Conservation (phyloP, 805 yeast species). For the Wickerhamiella vanderwaltii region DNA sequence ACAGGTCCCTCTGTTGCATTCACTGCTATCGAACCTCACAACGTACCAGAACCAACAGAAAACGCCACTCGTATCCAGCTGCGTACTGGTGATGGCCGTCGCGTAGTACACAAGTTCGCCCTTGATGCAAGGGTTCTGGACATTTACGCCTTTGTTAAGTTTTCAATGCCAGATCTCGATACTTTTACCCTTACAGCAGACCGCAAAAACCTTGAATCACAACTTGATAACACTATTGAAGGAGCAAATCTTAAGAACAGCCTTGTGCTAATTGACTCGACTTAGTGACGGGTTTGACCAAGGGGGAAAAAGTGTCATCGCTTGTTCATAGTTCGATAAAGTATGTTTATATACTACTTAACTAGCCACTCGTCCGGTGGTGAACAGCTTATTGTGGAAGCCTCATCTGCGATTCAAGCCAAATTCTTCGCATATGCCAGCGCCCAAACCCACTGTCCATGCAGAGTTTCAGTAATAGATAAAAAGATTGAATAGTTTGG, state of each 20-base stretch:
- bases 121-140: conserved; percentile 44
- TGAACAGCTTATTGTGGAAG: too few species aligned
- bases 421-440: too few species aligned
- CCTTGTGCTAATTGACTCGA: conserved; percentile 55
- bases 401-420: too few species aligned
- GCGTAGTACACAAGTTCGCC: conserved; percentile 60
- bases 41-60: conserved; percentile 51
- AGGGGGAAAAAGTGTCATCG: too few species aligned
- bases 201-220: conserved; percentile 44
- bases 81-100: conserved; percentile 76
- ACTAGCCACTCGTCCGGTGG: too few species aligned
- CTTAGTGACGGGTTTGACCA: too few species aligned
- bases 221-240: conserved; percentile 45
- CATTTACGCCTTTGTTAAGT: conserved; percentile 58
- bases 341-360: too few species aligned
- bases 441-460: too few species aligned
- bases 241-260: conserved; percentile 77
- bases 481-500: too few species aligned
- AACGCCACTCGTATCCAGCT: conserved; percentile 63
- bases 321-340: too few species aligned
- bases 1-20: not conserved
- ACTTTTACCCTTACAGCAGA: conserved; percentile 47
- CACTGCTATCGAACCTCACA: conserved; percentile 34
- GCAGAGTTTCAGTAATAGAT: too few species aligned
- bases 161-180: conserved; percentile 35